Percentiles rank a stretch among this genome's conserved stretches.
Evolutionary conservation across 2,329 filamentous ascomycete genomes (phyloP).

Genomic region (Fusarium sp.): DNA sequence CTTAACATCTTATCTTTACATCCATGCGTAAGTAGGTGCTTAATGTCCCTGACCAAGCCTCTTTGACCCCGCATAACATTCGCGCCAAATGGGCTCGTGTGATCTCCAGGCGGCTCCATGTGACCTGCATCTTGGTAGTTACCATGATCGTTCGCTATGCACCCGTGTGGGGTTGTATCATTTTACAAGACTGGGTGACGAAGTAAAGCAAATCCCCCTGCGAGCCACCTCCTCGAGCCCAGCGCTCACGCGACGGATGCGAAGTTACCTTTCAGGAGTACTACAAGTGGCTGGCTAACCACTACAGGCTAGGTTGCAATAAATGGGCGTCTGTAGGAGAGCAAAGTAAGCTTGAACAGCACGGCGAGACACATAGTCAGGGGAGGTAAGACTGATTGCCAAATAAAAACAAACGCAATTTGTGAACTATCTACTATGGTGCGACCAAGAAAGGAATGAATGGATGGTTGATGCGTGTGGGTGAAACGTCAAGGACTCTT

Average conservation of each 20-base stretch:
- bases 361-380: not conserved
- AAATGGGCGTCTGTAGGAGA: not conserved
- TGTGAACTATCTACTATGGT: constrained; percentile 43
- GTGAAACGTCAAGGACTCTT: constrained; percentile 8
- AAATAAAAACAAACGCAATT: constrained; percentile 41
- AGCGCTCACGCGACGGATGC: not conserved
- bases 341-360: not conserved
- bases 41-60: not conserved
- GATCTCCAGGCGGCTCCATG: constrained; percentile 17
- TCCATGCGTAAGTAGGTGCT: not conserved
- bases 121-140: constrained; percentile 24
- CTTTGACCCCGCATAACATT: not conserved
- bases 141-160: constrained; percentile 23
- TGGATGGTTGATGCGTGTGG: constrained; percentile 15
- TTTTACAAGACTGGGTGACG: not conserved
- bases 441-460: constrained; percentile 39
- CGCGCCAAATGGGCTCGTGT: constrained; percentile 18
- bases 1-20: not conserved
- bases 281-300: not conserved
- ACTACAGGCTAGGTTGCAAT: not conserved
- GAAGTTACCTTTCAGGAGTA: not conserved
- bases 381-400: not conserved
- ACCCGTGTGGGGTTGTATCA: constrained; percentile 23
- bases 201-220: not conserved
- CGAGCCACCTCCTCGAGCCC: constrained; percentile 1